Percentiles rank a stretch among this genome's conserved stretches.
These are phyloP conservation scores for Cystobasidium sp. DNA, from an alignment of 1,284 basidiomycete species.

Conservation along the genomic window DNA sequence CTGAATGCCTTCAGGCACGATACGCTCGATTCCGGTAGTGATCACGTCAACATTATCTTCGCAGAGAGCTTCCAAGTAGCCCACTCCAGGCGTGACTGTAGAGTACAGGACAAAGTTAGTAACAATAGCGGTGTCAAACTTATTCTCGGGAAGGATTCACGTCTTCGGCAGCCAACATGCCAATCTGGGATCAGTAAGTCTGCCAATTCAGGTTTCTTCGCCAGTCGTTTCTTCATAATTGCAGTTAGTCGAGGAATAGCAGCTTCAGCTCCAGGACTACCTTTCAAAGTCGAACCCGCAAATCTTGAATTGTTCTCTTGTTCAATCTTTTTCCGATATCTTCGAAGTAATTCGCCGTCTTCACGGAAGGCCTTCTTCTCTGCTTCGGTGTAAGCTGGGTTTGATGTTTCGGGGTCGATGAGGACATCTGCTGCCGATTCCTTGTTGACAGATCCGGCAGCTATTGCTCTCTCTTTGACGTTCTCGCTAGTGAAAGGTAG, in stretches of 20 bases:
- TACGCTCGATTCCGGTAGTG: slow-evolving; percentile 35
- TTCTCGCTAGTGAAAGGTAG: slow-evolving; percentile 60
- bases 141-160: neutral
- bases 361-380: slow-evolving; percentile 46
- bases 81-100: slow-evolving; percentile 41
- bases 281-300: slow-evolving; percentile 61
- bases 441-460: neutral
- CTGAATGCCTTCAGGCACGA: slow-evolving; percentile 31
- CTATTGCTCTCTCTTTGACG: slow-evolving; percentile 41
- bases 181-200: slow-evolving; percentile 36
- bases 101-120: neutral
- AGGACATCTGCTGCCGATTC: slow-evolving; percentile 14
- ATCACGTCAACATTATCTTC: slow-evolving; percentile 30
- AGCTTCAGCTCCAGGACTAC: slow-evolving; percentile 60
- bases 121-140: neutral
- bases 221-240: slow-evolving; percentile 27
- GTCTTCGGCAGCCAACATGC: slow-evolving; percentile 29
- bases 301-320: slow-evolving; percentile 52
- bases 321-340: slow-evolving; percentile 54
- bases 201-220: slow-evolving; percentile 13
- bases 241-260: slow-evolving; percentile 52
- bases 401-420: slow-evolving; percentile 11
- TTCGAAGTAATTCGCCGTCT: slow-evolving; percentile 47
- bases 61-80: slow-evolving; percentile 44
- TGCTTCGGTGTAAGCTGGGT: slow-evolving; percentile 58